Conservation (phyloP, 164 flowering plant species). For the Stephania yunnanensis region DNA sequence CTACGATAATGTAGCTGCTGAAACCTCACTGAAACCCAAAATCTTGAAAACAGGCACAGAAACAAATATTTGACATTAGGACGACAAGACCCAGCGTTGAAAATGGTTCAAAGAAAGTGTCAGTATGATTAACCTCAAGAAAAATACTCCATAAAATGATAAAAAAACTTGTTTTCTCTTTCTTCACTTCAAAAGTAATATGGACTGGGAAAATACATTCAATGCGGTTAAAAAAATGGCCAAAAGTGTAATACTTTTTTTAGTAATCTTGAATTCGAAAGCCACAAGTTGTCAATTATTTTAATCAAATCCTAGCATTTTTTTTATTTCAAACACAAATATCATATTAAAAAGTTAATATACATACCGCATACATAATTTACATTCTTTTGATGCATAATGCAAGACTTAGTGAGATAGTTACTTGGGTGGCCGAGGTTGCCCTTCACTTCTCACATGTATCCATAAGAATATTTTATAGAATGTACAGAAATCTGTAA, state of each 20-base stretch:
- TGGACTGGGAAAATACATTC: neutral
- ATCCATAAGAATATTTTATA: too few species aligned
- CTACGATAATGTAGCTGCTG: slow-evolving; percentile 50
- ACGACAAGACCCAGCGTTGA: neutral
- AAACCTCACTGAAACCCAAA: slow-evolving; percentile 83
- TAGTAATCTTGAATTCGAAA: neutral
- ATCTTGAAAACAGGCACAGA: slow-evolving; percentile 37
- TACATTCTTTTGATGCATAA: too few species aligned
- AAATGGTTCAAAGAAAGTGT: neutral
- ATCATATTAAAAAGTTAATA: neutral
- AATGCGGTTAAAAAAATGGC: neutral
- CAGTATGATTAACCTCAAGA: neutral
- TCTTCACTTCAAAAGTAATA: neutral
- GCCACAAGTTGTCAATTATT: neutral
- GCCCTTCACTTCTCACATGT: too few species aligned
- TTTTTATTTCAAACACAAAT: neutral
- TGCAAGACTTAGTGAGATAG: too few species aligned
- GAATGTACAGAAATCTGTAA: too few species aligned
- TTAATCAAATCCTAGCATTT: neutral
- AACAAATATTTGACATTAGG: neutral
- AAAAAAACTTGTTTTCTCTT: neutral
- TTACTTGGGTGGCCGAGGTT: too few species aligned
- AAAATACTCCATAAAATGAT: neutral
- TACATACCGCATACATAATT: neutral
- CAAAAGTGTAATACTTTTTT: neutral